Conservation (phyloP, 73 alveolate genomes). For the Blepharisma japonicum region DNA sequence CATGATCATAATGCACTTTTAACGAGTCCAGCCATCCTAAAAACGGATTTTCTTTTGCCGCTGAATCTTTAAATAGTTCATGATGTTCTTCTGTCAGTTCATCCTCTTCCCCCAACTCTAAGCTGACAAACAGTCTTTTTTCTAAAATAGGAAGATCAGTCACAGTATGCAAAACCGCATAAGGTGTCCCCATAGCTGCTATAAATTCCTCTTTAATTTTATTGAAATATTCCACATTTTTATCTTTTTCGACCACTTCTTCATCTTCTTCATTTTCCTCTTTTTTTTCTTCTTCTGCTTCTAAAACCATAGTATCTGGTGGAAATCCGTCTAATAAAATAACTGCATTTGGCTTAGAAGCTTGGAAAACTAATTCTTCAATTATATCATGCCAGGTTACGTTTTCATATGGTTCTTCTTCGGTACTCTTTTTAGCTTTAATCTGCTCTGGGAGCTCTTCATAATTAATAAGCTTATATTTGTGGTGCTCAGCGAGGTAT, state of each 20-base stretch:
- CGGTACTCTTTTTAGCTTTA: conserved; percentile 26
- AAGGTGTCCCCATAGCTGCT: conserved; percentile 21
- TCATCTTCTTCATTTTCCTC: conserved; percentile 20
- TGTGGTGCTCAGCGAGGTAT: background rate
- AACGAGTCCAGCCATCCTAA: background rate
- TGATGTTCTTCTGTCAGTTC: conserved; percentile 25
- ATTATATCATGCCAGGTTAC: conserved; percentile 27
- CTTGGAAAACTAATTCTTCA: background rate
- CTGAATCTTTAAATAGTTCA: background rate
- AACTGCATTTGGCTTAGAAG: background rate
- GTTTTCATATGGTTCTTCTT: conserved; percentile 33
- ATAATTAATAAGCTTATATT: conserved; percentile 11
- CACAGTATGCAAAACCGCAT: background rate
- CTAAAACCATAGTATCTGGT: conserved; percentile 10
- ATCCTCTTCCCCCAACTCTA: conserved; percentile 23
- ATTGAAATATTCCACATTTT: background rate
- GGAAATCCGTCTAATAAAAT: conserved; percentile 24
- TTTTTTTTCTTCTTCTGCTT: background rate
- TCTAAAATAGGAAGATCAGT: background rate
- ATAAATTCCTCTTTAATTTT: background rate
- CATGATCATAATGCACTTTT: background rate
- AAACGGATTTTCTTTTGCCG: background rate
- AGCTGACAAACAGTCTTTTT: background rate
- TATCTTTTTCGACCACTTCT: conserved; percentile 13
- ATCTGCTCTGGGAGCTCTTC: conserved; percentile 27